Percentiles rank a stretch among this genome's conserved stretches.
Conservation (phyloP, 768 basidiomycete genomes). For the Lentinula detonsa region DNA sequence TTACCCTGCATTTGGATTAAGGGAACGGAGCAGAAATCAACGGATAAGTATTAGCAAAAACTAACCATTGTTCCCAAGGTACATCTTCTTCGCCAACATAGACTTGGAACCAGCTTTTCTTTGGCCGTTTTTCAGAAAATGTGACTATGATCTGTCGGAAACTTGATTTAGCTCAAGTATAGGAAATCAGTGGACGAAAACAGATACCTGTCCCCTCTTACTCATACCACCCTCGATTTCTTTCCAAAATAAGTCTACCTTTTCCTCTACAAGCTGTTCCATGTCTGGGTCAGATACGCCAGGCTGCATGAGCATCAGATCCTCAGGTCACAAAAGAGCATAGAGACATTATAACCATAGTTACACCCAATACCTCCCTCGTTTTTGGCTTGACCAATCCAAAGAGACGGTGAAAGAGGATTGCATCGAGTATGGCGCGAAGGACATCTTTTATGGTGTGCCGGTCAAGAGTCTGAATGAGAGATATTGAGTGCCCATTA, state of each 20-base stretch:
- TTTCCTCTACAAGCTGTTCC: conserved; percentile 66
- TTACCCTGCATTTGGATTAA: conserved; percentile 42
- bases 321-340: not conserved
- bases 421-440: conserved; percentile 55
- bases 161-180: not conserved
- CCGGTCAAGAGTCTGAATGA: not conserved
- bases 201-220: conserved; percentile 64
- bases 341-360: conserved; percentile 48
- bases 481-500: too few species aligned
- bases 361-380: conserved; percentile 79
- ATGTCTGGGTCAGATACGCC: conserved; percentile 71
- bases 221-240: conserved; percentile 57
- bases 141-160: conserved; percentile 57
- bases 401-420: conserved; percentile 80
- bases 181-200: not conserved
- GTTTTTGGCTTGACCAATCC: conserved; percentile 72
- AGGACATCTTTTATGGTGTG: not conserved
- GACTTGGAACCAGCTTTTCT: conserved; percentile 74
- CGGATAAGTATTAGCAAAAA: not conserved
- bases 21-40: not conserved
- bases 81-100: conserved; percentile 75
- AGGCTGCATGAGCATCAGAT: conserved; percentile 39
- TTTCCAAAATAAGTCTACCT: conserved; percentile 76
- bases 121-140: conserved; percentile 70
- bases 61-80: conserved; percentile 83